Evolutionary conservation across 2,329 filamentous ascomycete species (phyloP).

Genomic region (Arthrinium puccinioides): DNA sequence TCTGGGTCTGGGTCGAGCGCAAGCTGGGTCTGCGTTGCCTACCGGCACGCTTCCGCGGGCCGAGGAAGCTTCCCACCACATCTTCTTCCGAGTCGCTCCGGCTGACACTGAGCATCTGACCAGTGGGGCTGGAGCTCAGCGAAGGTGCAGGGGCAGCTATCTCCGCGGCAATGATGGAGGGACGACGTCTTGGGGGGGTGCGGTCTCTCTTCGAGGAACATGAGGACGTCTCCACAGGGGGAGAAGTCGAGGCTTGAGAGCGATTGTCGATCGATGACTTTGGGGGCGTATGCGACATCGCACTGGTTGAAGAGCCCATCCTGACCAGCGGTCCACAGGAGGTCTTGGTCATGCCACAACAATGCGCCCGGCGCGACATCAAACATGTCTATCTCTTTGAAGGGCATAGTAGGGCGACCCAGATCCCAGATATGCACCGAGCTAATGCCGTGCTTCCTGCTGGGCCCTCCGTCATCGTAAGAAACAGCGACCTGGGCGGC

Average conservation of each 20-base stretch:
- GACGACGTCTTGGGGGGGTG: slow-evolving; percentile 33
- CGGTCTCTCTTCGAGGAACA: slow-evolving; percentile 54
- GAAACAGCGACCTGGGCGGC: slow-evolving; percentile 56
- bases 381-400: slow-evolving; percentile 57
- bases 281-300: slow-evolving; percentile 57
- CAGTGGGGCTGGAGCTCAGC: slow-evolving; percentile 41
- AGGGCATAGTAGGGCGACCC: slow-evolving; percentile 59
- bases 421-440: slow-evolving; percentile 62
- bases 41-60: slow-evolving; percentile 31
- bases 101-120: slow-evolving; percentile 46
- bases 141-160: slow-evolving; percentile 28
- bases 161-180: slow-evolving; percentile 13
- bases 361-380: slow-evolving; percentile 49
- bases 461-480: slow-evolving; percentile 49
- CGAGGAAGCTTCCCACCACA: slow-evolving; percentile 52
- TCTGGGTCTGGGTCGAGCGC: slow-evolving; percentile 31
- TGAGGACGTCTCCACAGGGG: slow-evolving; percentile 49
- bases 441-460: slow-evolving; percentile 47
- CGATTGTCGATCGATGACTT: slow-evolving; percentile 54
- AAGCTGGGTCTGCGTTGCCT: slow-evolving; percentile 36
- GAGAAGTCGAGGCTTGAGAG: slow-evolving; percentile 57
- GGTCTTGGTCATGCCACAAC: slow-evolving; percentile 57
- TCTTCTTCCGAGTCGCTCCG: slow-evolving; percentile 61
- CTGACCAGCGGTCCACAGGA: slow-evolving; percentile 58
- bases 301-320: slow-evolving; percentile 58